Conservation (phyloP, 2,329 filamentous ascomycete species). For the Pleomassaria siparia region DNA sequence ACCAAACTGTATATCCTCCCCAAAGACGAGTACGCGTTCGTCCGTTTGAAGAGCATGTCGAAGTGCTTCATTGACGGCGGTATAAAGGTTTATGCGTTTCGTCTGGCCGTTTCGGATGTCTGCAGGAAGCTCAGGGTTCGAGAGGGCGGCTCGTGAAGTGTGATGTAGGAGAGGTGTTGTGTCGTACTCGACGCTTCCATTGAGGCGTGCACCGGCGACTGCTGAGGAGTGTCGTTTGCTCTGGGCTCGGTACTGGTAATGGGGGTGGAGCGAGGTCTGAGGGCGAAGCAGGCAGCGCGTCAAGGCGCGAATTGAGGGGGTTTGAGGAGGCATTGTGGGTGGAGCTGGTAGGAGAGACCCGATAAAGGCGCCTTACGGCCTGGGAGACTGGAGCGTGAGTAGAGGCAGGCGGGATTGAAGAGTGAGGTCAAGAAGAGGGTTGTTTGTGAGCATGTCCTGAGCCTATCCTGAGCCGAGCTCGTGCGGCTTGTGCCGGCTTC, state of each 20-base stretch:
- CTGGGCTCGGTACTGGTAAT: slow-evolving; percentile 21
- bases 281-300: slow-evolving; percentile 33
- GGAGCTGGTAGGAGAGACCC: not conserved
- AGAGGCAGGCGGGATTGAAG: too few relatives aligned
- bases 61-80: slow-evolving; percentile 88
- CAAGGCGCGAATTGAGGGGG: slow-evolving; percentile 33
- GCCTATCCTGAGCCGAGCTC: not conserved
- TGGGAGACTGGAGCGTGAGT: not conserved
- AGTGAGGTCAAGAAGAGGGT: not conserved
- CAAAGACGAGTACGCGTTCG: slow-evolving; percentile 86
- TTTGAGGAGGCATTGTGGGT: slow-evolving; percentile 32
- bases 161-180: slow-evolving; percentile 81
- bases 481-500: too few relatives aligned
- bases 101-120: slow-evolving; percentile 68
- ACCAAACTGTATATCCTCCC: slow-evolving; percentile 95
- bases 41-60: slow-evolving; percentile 79
- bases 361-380: not conserved
- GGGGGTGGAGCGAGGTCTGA: slow-evolving; percentile 26
- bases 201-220: slow-evolving; percentile 64
- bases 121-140: slow-evolving; percentile 69
- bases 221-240: slow-evolving; percentile 50
- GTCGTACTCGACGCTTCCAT: slow-evolving; percentile 84
- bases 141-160: slow-evolving; percentile 69
- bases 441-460: not conserved
- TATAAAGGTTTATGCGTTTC: slow-evolving; percentile 89